Evolutionary conservation across 768 basidiomycete species (phyloP).

Genomic region (Tricholoma bakamatsutake): DNA sequence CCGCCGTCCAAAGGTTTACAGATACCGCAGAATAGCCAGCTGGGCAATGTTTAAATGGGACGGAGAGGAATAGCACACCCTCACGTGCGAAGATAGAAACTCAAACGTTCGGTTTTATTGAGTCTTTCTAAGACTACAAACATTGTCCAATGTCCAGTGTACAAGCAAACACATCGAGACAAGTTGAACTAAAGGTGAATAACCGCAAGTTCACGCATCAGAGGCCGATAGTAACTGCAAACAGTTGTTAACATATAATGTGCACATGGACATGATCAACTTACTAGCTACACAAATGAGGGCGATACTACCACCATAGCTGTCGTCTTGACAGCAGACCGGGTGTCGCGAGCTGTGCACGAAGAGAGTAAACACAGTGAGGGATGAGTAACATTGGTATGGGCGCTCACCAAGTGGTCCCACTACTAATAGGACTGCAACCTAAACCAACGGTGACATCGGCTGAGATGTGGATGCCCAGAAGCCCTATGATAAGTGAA

Average conservation of each 20-base stretch:
- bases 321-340: constrained; percentile 42
- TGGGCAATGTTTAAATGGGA: too few species aligned
- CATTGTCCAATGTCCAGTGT: background rate
- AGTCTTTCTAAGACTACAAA: background rate
- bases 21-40: too few species aligned
- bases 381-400: background rate
- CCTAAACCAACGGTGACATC: constrained; percentile 25
- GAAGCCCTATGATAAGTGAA: constrained; percentile 19
- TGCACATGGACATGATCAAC: constrained; percentile 11
- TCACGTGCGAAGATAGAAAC: too few species aligned
- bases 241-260: background rate
- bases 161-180: background rate
- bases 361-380: background rate
- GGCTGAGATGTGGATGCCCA: constrained; percentile 25
- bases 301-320: constrained; percentile 36
- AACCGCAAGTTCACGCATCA: background rate
- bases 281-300: constrained; percentile 37
- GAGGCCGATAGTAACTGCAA: constrained; percentile 6
- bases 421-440: constrained; percentile 31
- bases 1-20: too few species aligned
- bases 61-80: too few species aligned
- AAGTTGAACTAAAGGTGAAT: background rate
- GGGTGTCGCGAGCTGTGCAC: constrained; percentile 28
- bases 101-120: background rate
- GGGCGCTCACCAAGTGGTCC: constrained; percentile 24